Evolutionary conservation across 495 filamentous ascomycete genomes (phyloP).

Genomic region (Baudoinia panamericana): DNA sequence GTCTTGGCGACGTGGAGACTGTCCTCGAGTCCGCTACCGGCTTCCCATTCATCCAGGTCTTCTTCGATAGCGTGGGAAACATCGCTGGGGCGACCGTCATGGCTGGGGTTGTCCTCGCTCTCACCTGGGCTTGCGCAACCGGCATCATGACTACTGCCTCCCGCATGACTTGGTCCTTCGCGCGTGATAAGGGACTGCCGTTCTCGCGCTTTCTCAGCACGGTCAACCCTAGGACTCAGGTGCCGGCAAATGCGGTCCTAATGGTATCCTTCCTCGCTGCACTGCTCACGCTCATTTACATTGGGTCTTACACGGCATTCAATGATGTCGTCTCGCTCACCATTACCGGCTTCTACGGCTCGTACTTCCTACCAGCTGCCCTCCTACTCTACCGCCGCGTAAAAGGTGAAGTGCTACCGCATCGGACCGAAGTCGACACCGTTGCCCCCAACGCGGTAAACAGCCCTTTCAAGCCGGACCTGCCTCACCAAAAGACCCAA

Average conservation of each 20-base stretch:
- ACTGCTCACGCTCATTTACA: slow-evolving; percentile 18
- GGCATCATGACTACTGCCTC: slow-evolving; percentile 33
- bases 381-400: slow-evolving; percentile 20
- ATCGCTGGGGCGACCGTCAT: slow-evolving; percentile 42
- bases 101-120: slow-evolving; percentile 25
- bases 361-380: slow-evolving; percentile 15
- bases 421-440: slow-evolving; percentile 4
- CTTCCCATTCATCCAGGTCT: slow-evolving; percentile 41
- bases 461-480: no score
- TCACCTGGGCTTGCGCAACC: slow-evolving; percentile 28
- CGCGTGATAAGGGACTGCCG: slow-evolving; percentile 27
- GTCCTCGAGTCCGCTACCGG: slow-evolving; percentile 38
- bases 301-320: slow-evolving; percentile 19
- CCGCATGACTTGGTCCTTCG: slow-evolving; percentile 36
- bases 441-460: no score
- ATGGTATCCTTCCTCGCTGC: slow-evolving; percentile 9
- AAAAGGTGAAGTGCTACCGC: slow-evolving; percentile 10
- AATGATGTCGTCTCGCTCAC: slow-evolving; percentile 21
- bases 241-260: slow-evolving; percentile 16
- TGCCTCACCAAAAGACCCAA: background rate
- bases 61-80: slow-evolving; percentile 38
- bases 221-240: slow-evolving; percentile 10
- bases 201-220: slow-evolving; percentile 13
- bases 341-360: slow-evolving; percentile 19
- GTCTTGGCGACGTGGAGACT: slow-evolving; percentile 34